Evolutionary conservation across 352 stramenopile species (phyloP), one percentile per base, ranked within the genome.

Genomic region (Thraustochytrium sp.): DNA sequence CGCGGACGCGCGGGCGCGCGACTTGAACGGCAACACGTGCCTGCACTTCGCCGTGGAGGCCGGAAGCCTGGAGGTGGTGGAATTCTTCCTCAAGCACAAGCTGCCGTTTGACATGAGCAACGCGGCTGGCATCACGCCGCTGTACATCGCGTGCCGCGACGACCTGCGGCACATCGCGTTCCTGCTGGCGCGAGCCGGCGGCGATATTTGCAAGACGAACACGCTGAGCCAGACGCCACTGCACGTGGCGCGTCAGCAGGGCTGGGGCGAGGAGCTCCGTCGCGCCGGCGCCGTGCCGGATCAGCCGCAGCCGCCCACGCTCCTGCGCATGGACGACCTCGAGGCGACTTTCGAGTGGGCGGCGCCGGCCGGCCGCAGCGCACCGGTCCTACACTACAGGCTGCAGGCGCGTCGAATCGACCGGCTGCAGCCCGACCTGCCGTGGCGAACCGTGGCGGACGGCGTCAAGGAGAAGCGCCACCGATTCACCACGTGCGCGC

Each of bases 31-130:
- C 5, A 55, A 80, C 11, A 80, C 48, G n/a, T 44, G 44, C 18
- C 51, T 80, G 9, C 68, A 80, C 42, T 64, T 80, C 13, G 68
- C 68, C 37, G 68, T 80, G 37, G 68, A 80, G n/a, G 53, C 53
- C 18, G 31, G 40, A 5, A 64, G 48, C 5, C 2, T 64, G 0
- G 44, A 80, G 31, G 53, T 80, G 8, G 68, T 80, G 11, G 48
- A 68, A 31, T 72, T 53, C 31, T 80, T 63, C 51, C 31, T 51
- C 31, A 26, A 76, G 51, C 53, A 48, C 31, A 63, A 53, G 49
- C 31, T 80, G 18, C 68, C 68, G 0, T 80, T 80, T 21, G 68
- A 80, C 46, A 38, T 64, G 46, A 44, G 31, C 23, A 80, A 46
- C 40, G 23, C 34, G 4, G 53, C 21, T 0, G 68, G 68, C 3